Evolutionary conservation across 1,284 basidiomycete species (phyloP), one percentile per base, ranked within the genome.

Genomic region (Leccinum huronense): DNA sequence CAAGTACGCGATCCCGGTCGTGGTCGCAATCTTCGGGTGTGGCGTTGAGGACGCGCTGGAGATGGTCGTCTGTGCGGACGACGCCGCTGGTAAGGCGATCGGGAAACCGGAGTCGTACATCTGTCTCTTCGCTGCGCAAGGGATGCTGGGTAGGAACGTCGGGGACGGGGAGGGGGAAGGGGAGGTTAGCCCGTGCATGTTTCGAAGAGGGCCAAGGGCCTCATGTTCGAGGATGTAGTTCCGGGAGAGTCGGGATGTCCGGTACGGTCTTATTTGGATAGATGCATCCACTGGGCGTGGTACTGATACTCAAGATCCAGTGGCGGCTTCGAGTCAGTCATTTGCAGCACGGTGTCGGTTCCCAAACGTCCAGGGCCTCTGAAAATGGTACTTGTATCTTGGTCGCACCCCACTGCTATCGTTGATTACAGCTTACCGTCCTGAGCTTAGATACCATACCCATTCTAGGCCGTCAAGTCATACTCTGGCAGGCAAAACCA

Each of bases 41-140:
- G 72, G 69, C 14, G 36, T 60, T 8, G 63, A 62, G 23, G 64
- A 59, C 5, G n/a, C n/a, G 16, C 83, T 80, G 58, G 84, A 80
- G 5, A 82, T 82, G 61, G 78, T 90, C 54, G 81, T 91, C 11
- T 93, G 91, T 71, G 86, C 80, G 38, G 88, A 91, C 67, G 90
- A 93, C 70, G 73, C 75, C 36, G 62, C 64, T 66, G 71, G 69
- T 45, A 71, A 68, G 70, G 83, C 81, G 72, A 77, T 78, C 16
- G 85, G 88, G 16, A 93, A 93, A 74, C 91, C 91, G 2, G 77
- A 78, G 53, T 90, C 91, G 13, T 92, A 93, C 74, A 84, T 91
- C 14, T 93, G 92, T 72, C 76, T 93, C 23, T 78, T 80, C 5
- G 87, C 90, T 16, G 91, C 90, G 54, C 79, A 80, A 60, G 79